Evolutionary conservation across 768 basidiomycete species (phyloP), one percentile per base, ranked within the genome.

Genomic region (Russula emetica): DNA sequence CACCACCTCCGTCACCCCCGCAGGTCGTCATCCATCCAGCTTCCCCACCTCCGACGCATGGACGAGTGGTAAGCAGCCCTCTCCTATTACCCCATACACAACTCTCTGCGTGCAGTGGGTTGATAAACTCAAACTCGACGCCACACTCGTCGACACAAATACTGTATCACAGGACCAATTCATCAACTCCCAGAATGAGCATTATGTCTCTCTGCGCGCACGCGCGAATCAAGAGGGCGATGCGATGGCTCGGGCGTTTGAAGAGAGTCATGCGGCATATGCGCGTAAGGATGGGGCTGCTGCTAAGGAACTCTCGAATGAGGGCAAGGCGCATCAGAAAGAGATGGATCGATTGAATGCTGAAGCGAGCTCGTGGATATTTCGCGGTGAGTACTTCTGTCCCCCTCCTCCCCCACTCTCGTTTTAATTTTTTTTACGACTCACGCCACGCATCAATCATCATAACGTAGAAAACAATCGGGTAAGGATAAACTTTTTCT

Each of bases 361-460:
- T 63, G 76, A 94, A 72, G 96, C 95, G 2, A 85, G 87, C 63
- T 83, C 87, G 55, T 96, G 90, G 90, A 95, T 98, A 66, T 98
- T 87, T 74, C 74, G 78, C 66, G 85, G 91, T 90, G 65, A 55
- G 83, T 54, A 20, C 30, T 14, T 44, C 14, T 22, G 0, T 49
- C 18, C n/a, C 34, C n/a, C 22, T 30, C 13, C 56, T 34, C 42
- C 4, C 54, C 58, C 8, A 36, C 20, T 40, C 28, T 54, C n/a
- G 16, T 49, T 13, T 22, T 1, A 5, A n/a, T n/a, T n/a, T 36
- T 40, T 16, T 38, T 40, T 40, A 16, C 14, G 38, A 40, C 38
- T 32, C 44, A 64, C 57, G 52, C 55, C 36, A 34, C 55, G 36
- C 16, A 13, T 22, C 13, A 16, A 36, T 32, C 7, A n/a, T 50